These are phyloP conservation scores for Paramecium tetraurelia DNA, from an alignment of 73 alveolate genomes.

Conservation along the genomic window DNA sequence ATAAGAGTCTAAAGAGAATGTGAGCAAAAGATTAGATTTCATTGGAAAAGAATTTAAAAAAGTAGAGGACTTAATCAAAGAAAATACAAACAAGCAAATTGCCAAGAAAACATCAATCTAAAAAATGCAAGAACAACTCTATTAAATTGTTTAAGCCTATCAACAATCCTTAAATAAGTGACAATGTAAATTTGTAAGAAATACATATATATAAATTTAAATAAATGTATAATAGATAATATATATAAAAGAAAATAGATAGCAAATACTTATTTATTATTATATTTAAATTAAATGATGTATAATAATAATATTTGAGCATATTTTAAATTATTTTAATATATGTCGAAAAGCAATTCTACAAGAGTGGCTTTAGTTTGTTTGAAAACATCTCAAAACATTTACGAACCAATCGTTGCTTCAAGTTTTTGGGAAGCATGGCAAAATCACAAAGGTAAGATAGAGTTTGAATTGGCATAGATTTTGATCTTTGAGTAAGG, in stretches of 20 bases:
- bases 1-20: conserved; percentile 45
- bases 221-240: neutral
- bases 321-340: neutral
- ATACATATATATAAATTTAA: neutral
- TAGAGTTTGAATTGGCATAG: neutral
- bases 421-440: neutral
- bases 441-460: neutral
- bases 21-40: conserved; percentile 50
- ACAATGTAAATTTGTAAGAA: neutral
- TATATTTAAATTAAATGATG: too few relatives aligned
- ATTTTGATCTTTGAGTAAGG: neutral
- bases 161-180: conserved; percentile 1
- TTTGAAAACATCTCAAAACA: neutral
- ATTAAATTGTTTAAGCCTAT: conserved; percentile 45
- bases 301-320: neutral
- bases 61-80: conserved; percentile 54
- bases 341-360: neutral
- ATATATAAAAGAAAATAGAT: neutral
- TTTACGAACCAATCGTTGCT: neutral
- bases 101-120: conserved; percentile 29
- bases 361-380: conserved; percentile 4
- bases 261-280: too few relatives aligned
- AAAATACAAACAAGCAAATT: conserved; percentile 43
- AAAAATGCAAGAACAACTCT: conserved; percentile 55
- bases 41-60: conserved; percentile 54